Percentiles rank a stretch among this genome's conserved stretches.
These are phyloP conservation scores for Setomelanomma holmii DNA, from an alignment of 2,329 filamentous ascomycete genomes.

Conservation along the genomic window DNA sequence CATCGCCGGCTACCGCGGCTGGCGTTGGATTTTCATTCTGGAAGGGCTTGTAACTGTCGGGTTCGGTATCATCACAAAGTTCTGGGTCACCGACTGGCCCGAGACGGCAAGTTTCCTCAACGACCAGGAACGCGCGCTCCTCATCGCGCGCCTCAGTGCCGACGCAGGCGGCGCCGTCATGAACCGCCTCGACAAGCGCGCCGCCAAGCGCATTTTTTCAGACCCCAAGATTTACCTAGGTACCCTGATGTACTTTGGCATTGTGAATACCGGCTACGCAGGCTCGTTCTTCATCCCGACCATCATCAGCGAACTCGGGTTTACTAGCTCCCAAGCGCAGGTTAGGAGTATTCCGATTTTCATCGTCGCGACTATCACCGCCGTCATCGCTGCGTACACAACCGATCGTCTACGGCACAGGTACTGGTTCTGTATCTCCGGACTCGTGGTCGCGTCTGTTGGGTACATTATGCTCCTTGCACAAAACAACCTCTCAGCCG, in stretches of 20 bases:
- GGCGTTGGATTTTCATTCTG: constrained; percentile 46
- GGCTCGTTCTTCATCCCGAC: constrained; percentile 52
- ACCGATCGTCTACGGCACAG: constrained; percentile 62
- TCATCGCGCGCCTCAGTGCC: constrained; percentile 35
- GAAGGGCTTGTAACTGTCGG: constrained; percentile 40
- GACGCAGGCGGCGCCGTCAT: constrained; percentile 54
- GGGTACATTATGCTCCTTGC: constrained; percentile 64
- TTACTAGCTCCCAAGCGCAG: constrained; percentile 46
- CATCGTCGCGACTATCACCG: constrained; percentile 46
- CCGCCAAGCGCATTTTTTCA: constrained; percentile 55
- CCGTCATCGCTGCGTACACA: constrained; percentile 49
- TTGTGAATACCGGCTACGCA: constrained; percentile 57
- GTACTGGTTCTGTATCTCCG: constrained; percentile 60
- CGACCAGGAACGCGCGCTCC: constrained; percentile 34
- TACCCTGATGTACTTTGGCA: constrained; percentile 31
- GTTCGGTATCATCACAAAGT: constrained; percentile 56
- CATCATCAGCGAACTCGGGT: constrained; percentile 51
- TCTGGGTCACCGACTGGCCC: constrained; percentile 59
- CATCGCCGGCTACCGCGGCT: constrained; percentile 51
- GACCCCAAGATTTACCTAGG: constrained; percentile 41
- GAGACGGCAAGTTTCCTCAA: constrained; percentile 45
- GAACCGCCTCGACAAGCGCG: constrained; percentile 59
- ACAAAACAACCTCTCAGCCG: constrained; percentile 53
- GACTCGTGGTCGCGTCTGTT: constrained; percentile 57
- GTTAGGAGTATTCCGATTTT: constrained; percentile 50